Percentiles rank a stretch among this genome's conserved stretches.
Evolutionary conservation across 1,284 basidiomycete species (phyloP).

Genomic region (Cystobasidiaceae sp.): DNA sequence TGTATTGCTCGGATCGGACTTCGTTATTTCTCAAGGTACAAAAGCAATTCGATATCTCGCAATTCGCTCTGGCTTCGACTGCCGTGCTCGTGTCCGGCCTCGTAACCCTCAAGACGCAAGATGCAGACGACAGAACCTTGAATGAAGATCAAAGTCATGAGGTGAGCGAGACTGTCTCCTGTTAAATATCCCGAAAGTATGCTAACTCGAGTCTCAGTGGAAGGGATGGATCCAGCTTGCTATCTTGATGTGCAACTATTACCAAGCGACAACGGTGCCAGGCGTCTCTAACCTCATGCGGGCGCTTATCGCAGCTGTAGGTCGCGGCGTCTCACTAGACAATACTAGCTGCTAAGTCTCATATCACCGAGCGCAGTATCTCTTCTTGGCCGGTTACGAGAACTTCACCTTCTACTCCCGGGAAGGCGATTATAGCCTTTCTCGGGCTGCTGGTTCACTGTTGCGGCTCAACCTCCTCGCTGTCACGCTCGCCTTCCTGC

Average conservation of each 20-base stretch:
- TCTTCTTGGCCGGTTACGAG: conserved; percentile 57
- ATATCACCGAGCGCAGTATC: conserved; percentile 54
- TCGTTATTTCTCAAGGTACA: conserved; percentile 79
- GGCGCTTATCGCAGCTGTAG: conserved; percentile 65
- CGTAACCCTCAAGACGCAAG: conserved; percentile 60
- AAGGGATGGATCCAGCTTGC: conserved; percentile 93
- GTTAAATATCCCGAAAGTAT: no score
- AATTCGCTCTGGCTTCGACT: conserved; percentile 59
- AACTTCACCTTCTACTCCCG: conserved; percentile 62
- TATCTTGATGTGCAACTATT: conserved; percentile 82
- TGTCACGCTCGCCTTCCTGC: conserved; percentile 71
- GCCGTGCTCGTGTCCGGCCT: conserved; percentile 58
- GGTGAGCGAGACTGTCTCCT: not conserved
- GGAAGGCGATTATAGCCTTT: conserved; percentile 75
- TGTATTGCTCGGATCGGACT: conserved; percentile 73
- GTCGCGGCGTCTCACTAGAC: not conserved
- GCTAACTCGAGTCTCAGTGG: conserved; percentile 33
- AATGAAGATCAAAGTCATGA: conserved; percentile 87
- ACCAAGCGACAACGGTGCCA: conserved; percentile 75
- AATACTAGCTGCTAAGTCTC: not conserved
- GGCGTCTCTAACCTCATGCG: conserved; percentile 85
- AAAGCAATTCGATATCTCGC: conserved; percentile 67
- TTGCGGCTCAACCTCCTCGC: conserved; percentile 77
- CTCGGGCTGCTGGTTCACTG: conserved; percentile 64
- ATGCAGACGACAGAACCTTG: conserved; percentile 72